Conservation (phyloP, 768 basidiomycete species). For the Suillus plorans region DNA sequence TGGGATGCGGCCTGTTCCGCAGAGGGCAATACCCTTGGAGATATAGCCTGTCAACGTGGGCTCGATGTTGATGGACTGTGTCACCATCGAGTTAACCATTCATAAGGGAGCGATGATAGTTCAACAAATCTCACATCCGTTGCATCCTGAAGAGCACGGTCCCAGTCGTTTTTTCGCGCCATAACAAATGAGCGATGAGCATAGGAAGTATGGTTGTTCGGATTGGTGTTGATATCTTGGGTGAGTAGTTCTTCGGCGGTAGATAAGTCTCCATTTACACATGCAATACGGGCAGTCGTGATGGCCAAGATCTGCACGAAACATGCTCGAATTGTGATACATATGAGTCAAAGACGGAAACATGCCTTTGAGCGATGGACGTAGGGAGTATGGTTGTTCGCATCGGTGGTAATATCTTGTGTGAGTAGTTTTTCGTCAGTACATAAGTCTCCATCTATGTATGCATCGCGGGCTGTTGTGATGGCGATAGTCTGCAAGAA, state of each 20-base stretch:
- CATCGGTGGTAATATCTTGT: no score
- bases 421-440: no score
- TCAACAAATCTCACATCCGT: neutral
- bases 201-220: neutral
- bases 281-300: neutral
- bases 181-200: neutral
- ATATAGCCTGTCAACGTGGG: neutral
- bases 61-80: neutral
- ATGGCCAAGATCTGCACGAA: neutral
- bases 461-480: no score
- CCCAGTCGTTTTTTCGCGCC: neutral
- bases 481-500: no score
- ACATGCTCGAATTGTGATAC: neutral
- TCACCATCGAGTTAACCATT: neutral
- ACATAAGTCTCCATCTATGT: no score
- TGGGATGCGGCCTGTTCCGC: neutral
- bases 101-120: neutral
- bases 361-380: neutral
- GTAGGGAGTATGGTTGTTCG: no score
- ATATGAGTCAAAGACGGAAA: neutral
- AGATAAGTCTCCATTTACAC: neutral
- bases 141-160: neutral
- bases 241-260: neutral
- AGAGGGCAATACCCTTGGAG: neutral
- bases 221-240: neutral